Conservation (phyloP, 2,329 filamentous ascomycete genomes). For the Cladosporium sp. region DNA sequence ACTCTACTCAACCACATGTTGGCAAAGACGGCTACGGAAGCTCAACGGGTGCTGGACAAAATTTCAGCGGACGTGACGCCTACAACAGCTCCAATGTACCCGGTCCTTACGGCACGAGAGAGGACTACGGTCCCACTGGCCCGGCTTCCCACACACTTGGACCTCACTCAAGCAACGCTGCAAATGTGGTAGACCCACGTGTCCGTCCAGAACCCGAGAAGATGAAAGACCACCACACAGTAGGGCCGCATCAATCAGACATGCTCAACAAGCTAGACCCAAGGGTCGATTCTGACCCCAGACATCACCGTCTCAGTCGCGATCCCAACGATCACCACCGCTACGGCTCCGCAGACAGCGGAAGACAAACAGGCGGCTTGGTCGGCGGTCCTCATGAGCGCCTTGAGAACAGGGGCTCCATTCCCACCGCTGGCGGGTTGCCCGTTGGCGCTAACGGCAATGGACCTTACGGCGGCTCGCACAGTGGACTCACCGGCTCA, state of each 20-base stretch:
- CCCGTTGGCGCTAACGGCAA: neutral
- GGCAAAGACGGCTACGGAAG: neutral
- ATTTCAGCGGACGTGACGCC: conserved; percentile 12
- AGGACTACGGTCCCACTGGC: conserved; percentile 9
- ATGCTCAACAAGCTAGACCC: conserved; percentile 30
- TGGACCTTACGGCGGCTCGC: neutral
- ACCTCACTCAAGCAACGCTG: conserved; percentile 30
- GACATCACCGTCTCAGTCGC: conserved; percentile 18
- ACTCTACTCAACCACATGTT: neutral
- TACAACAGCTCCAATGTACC: neutral
- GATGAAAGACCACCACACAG: conserved; percentile 14
- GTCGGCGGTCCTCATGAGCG: conserved; percentile 14
- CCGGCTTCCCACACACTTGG: conserved; percentile 11
- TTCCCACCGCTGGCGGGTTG: conserved; percentile 12
- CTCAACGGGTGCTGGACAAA: neutral
- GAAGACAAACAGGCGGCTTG: conserved; percentile 1
- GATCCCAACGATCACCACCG: conserved; percentile 13
- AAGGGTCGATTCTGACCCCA: conserved; percentile 15
- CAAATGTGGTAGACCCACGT: conserved; percentile 24
- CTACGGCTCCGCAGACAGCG: neutral
- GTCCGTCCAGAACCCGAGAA: conserved; percentile 21
- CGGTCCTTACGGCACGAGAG: conserved; percentile 4
- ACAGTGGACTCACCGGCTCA: neutral
- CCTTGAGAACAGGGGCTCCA: conserved; percentile 5
- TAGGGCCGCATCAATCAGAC: conserved; percentile 20